phyloP scores from a whole-genome alignment of 768 basidiomycete species.

The Trametes maxima region DNA sequence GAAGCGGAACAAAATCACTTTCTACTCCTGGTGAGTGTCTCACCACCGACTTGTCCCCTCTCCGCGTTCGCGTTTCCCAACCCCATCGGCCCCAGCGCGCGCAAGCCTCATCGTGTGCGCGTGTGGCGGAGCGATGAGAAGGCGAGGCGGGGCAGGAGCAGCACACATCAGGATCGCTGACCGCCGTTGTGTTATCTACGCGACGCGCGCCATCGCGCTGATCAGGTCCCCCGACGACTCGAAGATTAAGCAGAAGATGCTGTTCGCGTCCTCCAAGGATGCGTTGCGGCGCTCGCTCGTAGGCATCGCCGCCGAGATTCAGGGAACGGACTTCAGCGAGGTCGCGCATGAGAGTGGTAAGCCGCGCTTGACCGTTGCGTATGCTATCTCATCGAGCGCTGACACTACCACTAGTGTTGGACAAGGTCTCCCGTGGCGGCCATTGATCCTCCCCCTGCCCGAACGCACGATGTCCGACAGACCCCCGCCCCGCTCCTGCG shows the following conservation, averaged over 20 bases:
- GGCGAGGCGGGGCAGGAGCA: background rate
- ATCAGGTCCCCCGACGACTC: constrained; percentile 84
- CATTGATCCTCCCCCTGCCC: constrained; percentile 14
- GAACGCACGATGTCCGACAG: constrained; percentile 1
- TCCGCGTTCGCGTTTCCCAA: background rate
- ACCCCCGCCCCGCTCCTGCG: constrained; percentile 4
- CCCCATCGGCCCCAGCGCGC: background rate
- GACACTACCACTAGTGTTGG: constrained; percentile 23
- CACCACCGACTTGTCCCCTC: background rate
- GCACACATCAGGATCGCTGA: constrained; percentile 9
- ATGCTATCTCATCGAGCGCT: background rate
- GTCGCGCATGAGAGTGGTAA: constrained; percentile 70
- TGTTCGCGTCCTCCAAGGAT: constrained; percentile 87
- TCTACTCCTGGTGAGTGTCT: constrained; percentile 77
- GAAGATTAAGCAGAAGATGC: constrained; percentile 91
- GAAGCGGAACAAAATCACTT: constrained; percentile 84
- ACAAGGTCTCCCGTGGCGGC: constrained; percentile 30
- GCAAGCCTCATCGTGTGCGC: background rate
- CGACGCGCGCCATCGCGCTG: constrained; percentile 21
- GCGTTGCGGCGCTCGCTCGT: constrained; percentile 71
- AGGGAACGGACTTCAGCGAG: constrained; percentile 80
- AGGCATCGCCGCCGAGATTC: constrained; percentile 81
- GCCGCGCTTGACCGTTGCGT: constrained; percentile 28
- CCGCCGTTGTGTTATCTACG: constrained; percentile 16
- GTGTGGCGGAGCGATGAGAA: background rate